Base-by-base conservation (phyloP, 2,329 filamentous ascomycete species). In the Sordariomycetes sp. region DNA sequence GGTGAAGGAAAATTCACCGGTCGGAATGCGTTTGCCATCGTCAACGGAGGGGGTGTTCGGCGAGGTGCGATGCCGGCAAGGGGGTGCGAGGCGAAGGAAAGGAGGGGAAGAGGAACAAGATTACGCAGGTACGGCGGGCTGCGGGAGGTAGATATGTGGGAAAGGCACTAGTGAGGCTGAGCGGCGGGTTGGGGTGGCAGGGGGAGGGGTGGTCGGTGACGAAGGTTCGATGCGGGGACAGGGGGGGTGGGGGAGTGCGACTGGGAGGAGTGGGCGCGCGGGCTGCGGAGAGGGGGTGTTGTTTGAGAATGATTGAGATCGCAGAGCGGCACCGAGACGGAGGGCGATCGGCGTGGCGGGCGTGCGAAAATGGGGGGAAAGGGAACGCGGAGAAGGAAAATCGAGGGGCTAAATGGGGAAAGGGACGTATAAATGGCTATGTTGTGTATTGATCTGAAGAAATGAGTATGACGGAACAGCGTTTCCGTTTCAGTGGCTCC, bases 21-120 rank as follows among this genome's bases (percentile, higher is more conserved):
- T 62, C 74, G 72, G 59, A 79, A 79, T 43, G 76, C 67, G 60
- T 76, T 72, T 64, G 77, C 76, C 77, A 79, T 79, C 48, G 40
- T 59, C 53, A 57, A 59, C 59, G 60, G 51, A 61, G 63, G 65
- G 64, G 69, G 64, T 51, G 66, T 66, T 66, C 65, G 67, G 66
- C 61, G 62, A 64, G 58, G 46, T 11, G 46, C 22, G 46, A 22
- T 11, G 46, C 22, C 20, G 46, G 46, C 46, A 50, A 50, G 46
- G 46, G 18, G 46, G 46, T 20, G 46, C n/a, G 57, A 58, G 59
- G 59, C 55, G 54, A 54, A 64, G 28, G 28, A 61, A 55, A 58
- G 51, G 59, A 58, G 59, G 60, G 59, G 58, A 61, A 55, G 20
- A 50, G 46, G 46, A 58, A 51, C 48, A 52, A 53, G 56, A 56